These are phyloP conservation scores for Lipomyces spencermartinsiae DNA, from an alignment of 805 yeast species.

Conservation along the genomic window DNA sequence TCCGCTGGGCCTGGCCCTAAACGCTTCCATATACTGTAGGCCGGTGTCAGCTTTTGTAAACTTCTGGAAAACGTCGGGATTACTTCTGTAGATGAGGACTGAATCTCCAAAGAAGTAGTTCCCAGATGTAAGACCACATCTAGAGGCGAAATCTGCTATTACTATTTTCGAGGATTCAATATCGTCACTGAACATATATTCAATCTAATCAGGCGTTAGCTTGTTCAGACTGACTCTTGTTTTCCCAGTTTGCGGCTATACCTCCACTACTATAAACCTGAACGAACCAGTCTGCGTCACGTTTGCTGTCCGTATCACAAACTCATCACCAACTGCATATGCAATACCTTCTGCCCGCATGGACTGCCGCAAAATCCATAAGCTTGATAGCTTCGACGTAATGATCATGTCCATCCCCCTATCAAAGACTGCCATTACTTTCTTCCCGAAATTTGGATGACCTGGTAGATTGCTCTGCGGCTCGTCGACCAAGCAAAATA, in stretches of 20 bases:
- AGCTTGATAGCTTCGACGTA: conserved; percentile 63
- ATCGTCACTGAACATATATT: conserved; percentile 22
- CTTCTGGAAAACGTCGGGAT: conserved; percentile 2
- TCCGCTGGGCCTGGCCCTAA: conserved; percentile 24
- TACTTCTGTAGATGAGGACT: conserved; percentile 11
- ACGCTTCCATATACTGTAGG: conserved; percentile 33
- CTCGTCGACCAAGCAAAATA: conserved; percentile 44
- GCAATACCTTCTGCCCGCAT: conserved; percentile 77
- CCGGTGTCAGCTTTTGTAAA: conserved; percentile 22
- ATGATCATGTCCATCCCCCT: conserved; percentile 65
- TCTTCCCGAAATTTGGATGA: conserved; percentile 46
- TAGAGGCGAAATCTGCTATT: conserved; percentile 18
- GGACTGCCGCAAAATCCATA: conserved; percentile 73
- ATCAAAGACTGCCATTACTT: conserved; percentile 51
- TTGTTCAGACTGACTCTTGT: not conserved
- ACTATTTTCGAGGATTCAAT: conserved; percentile 14
- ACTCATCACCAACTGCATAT: conserved; percentile 56
- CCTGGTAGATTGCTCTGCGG: conserved; percentile 42
- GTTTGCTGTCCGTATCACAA: conserved; percentile 68
- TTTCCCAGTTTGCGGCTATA: not conserved
- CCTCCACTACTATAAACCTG: conserved; percentile 46
- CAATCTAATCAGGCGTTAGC: conserved; percentile 14
- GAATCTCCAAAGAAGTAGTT: conserved; percentile 28
- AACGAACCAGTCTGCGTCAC: conserved; percentile 76
- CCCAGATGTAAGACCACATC: conserved; percentile 27